Evolutionary conservation across 1,284 basidiomycete species (phyloP).

Genomic region (Neolentinus lepideus): DNA sequence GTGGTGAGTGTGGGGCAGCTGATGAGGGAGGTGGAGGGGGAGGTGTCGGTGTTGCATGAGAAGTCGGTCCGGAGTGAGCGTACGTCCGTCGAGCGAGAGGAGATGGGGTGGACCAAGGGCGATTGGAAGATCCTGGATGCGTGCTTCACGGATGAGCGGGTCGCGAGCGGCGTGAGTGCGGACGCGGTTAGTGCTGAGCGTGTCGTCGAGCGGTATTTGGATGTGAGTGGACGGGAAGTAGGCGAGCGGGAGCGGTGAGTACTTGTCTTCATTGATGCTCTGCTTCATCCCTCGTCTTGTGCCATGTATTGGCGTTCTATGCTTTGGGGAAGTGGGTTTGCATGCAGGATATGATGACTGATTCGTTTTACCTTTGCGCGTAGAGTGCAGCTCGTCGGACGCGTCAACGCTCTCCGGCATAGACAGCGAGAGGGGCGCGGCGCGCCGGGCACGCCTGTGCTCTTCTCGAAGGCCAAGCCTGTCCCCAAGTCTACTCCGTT

Average conservation of each 20-base stretch:
- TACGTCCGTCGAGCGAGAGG: constrained; percentile 18
- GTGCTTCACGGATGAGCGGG: constrained; percentile 66
- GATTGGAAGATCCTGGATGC: constrained; percentile 70
- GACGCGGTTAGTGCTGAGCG: constrained; percentile 41
- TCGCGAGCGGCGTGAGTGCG: constrained; percentile 30
- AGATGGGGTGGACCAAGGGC: constrained; percentile 51
- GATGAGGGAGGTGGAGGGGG: constrained; percentile 50
- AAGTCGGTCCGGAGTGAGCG: constrained; percentile 5
- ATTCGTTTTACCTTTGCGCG: constrained; percentile 1
- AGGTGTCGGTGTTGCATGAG: constrained; percentile 23
- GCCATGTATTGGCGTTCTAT: too few relatives aligned
- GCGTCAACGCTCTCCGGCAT: constrained; percentile 49
- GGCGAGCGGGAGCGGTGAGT: constrained; percentile 52
- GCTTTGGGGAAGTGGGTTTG: too few relatives aligned
- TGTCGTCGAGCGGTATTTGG: constrained; percentile 50
- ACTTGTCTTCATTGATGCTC: not conserved
- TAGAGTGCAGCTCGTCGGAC: constrained; percentile 47
- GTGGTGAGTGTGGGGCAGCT: constrained; percentile 46
- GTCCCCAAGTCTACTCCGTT: constrained; percentile 3
- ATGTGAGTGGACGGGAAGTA: constrained; percentile 37
- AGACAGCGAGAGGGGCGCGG: constrained; percentile 53
- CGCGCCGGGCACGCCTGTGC: constrained; percentile 40
- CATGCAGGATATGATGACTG: constrained; percentile 1
- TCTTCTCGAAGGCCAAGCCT: constrained; percentile 10
- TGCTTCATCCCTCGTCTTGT: too few relatives aligned